Base-by-base conservation (phyloP, 83 land plant genomes). In the Diphasiastrum complanatum region DNA sequence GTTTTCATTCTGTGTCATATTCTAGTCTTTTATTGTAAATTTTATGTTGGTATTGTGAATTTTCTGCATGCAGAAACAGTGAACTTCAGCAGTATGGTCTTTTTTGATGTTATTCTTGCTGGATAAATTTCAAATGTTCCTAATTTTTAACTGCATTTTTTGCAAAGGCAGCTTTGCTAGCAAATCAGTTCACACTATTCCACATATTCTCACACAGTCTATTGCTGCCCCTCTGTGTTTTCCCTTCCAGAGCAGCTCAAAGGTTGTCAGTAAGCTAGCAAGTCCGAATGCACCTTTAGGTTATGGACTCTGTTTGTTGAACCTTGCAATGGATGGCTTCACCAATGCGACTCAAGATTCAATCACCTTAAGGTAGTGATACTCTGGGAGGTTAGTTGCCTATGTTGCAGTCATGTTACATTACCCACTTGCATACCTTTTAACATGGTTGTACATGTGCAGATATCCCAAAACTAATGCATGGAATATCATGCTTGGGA, bases 271-370 rank as follows among this genome's bases (percentile, higher is more conserved):
- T 77, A 91, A 87, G 72, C 55, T 91, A 59, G 97, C 99, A 3
- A 84, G 79, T 51, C 99, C 99, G 51, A 95, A 95, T 70, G 93
- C 97, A 22, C 87, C 93, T 6, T 70, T 82, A 67, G 99, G 99
- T 61, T 95, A 95, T 69, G 81, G 83, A 1, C 73, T 95, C 0
- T 95, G 99, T 47, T 75, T 89, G 37, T 51, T 85, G 34, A 95
- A 95, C 71, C 81, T 95, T 6, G 83, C 77, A 22, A 78, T 95
- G 79, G 99, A 95, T 79, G 99, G 99, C 34, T 95, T 81, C 59
- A 95, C 99, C 22, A 95, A 95, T 83, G 86, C 99, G 16, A 89
- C 99, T 60, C 99, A 95, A 61, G 99, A 95, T 72, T 77, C 92
- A 8, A 80, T 95, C 50, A 80, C 76, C 26, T 66, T 65, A 51